Evolutionary conservation across 257 asterid species (phyloP), one percentile per base, ranked within the genome.

Genomic region (Mentha longifolia): DNA sequence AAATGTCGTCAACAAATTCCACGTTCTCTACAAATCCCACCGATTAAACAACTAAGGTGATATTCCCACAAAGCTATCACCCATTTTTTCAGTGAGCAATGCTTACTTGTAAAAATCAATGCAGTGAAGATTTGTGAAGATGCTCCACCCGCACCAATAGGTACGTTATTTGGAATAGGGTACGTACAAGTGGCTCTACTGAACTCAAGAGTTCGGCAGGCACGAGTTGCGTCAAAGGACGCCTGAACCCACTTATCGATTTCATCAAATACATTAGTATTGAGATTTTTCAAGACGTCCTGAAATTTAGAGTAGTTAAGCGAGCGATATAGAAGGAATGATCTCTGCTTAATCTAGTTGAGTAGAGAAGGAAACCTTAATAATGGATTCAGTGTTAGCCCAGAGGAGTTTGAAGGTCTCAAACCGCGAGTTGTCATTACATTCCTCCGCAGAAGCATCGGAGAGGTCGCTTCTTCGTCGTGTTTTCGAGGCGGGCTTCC

Each of bases 1-100:
- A 63, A 74, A 87, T 79, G 81, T 92, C 98, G 80, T 95, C 99
- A 56, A 89, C 98, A 62, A 83, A 82, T 62, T 95, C 99, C 81
- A 95, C 70, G 71, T 92, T 95, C 76, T 85, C 97, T 91, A 87
- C 80, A 78, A 73, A 80, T 61, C 33, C 22, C 57, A 9, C 15
- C 14, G 13, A 77, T 43, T 70, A 4, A 63, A 51, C 37, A 59
- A 20, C 49, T 14, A 9, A 47, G 43, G 68, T n/a, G 46, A n/a
- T 5, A 35, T n/a, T 25, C 35, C 30, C 54, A 54, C 71, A 25
- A 55, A 67, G 39, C 39, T 33, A 33, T 33, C 39, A 62, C 4
- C 3, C 16, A 67, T n/a, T 43, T 52, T 43, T 28, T 59, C 49
- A 65, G 30, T 61, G 67, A 41, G 28, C 67, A 65, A 68, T 46